Evolutionary conservation across 495 filamentous ascomycete genomes (phyloP), one percentile per base, ranked within the genome.

Genomic region (Cryomyces minteri): DNA sequence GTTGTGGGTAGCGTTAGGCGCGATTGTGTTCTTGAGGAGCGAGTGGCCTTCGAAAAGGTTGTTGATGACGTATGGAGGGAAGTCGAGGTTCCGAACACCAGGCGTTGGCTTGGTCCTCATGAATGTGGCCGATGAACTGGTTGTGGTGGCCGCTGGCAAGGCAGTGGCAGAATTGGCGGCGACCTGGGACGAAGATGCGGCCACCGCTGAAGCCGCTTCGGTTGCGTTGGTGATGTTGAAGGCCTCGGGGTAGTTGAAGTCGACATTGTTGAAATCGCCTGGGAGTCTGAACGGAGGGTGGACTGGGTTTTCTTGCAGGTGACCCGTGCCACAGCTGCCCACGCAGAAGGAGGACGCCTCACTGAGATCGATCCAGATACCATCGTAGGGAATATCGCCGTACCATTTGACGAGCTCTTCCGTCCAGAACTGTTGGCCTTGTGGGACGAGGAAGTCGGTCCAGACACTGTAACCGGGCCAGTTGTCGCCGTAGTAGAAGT

Each of bases 341-440:
- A 77, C 69, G 44, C 81, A 86, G 67, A 84, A 86, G 0, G 77
- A 82, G 11, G 79, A 73, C 5, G 55, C 46, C 40, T 62, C 59
- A 30, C 33, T 42, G 9, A 54, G 32, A 32, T 54, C 52, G 32
- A 55, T 52, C 53, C 53, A 55, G 46, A 55, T 45, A 12, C 52
- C 52, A 34, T 54, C 52, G 40, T 47, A 52, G 4, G 49, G 41
- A 14, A 41, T 47, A 11, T 47, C 18, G 5, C 46, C n/a, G 43
- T 54, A 40, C 33, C 40, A 52, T 6, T 5, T 36, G 10, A 18
- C 25, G 9, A 51, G 6, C 31, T 49, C 46, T 9, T 42, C n/a
- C 4, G 46, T 52, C 52, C 52, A 54, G 38, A 39, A 51, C 10
- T 43, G 32, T 12, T 52, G 44, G 3, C 48, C 41, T n/a, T 18